Base-by-base conservation (phyloP, 2,329 filamentous ascomycete species). In the Rutstroemia sydowiana region DNA sequence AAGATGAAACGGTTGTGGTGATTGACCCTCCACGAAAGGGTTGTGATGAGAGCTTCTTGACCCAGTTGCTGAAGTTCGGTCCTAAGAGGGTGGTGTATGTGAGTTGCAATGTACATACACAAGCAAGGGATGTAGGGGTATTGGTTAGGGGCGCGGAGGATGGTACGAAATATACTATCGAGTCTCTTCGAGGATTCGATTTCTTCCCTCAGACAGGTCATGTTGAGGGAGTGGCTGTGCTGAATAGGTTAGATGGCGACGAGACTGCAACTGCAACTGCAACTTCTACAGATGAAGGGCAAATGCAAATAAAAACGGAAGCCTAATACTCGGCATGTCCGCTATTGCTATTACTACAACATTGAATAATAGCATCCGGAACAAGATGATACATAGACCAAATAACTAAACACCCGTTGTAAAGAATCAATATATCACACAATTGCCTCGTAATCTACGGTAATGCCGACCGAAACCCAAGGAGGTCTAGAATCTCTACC, bases 11-110 rank as follows among this genome's bases (percentile, higher is more conserved):
- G 0, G 85, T 88, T 34, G 87, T 97, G n/a, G 85, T 98, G 56
- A 85, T 98, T 52, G 93, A 98, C 66, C 93, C 93, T n/a, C 91
- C 93, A 6, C 79, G 93, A 40, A 98, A 97, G 69, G 93, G 93
- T 9, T 97, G 93, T 66, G 92, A 95, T 62, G 81, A 83, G 44
- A 79, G 79, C 57, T 98, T 98, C 68, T 71, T 98, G 39, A 70
- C 74, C 14, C 93, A 98, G 72, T 70, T 98, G 63, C 72, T 96
- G 49, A 70, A 73, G 5, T 96, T 88, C 63, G 86, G 78, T 0
- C 92, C 93, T 0, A 76, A 77, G 57, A 76, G 93, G 54, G 81
- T 98, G 10, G 82, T 95, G 4, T 98, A 98, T 67, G 92, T 98
- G 37, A 95, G 88, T 66, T 98, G 93, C 64, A 98, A 98, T 65